A percentile compares a stretch with the other conserved stretches of the same genome.
phyloP scores from a whole-genome alignment of 352 stramenopile genomes.

The Phytophthora pisi region DNA sequence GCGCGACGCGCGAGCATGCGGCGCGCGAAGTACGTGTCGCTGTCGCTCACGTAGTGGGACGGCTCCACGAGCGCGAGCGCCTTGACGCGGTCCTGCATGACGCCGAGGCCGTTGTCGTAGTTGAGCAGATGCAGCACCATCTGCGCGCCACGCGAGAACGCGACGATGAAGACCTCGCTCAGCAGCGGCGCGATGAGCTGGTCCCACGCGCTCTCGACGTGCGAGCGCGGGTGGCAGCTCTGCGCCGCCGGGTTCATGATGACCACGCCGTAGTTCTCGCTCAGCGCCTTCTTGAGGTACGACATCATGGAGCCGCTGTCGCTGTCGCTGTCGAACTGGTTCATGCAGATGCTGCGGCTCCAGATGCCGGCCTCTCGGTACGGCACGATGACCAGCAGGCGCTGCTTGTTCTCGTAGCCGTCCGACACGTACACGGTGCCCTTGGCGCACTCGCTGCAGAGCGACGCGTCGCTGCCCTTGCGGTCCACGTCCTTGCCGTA shows the following conservation, averaged over 20 bases:
- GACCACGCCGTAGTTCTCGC: constrained; percentile 84
- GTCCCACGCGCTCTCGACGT: constrained; percentile 85
- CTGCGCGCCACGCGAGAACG: constrained; percentile 76
- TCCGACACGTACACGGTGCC: constrained; percentile 76
- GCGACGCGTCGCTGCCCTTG: constrained; percentile 35
- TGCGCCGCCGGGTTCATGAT: constrained; percentile 85
- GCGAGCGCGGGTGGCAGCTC: constrained; percentile 68
- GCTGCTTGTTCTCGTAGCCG: constrained; percentile 60
- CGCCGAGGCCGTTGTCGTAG: constrained; percentile 77
- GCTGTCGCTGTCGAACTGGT: constrained; percentile 57
- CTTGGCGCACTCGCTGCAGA: constrained; percentile 62
- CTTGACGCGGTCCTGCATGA: constrained; percentile 84
- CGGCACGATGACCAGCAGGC: constrained; percentile 83
- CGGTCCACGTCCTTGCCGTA: constrained; percentile 35
- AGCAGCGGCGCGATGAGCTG: constrained; percentile 67
- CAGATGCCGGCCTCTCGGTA: constrained; percentile 88
- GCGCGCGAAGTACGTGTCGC: constrained; percentile 79
- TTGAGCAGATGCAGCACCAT: constrained; percentile 84
- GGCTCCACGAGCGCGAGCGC: constrained; percentile 81
- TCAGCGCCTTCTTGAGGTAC: constrained; percentile 80
- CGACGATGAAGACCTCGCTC: constrained; percentile 79
- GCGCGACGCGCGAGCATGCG: constrained; percentile 71
- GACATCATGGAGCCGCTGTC: constrained; percentile 79
- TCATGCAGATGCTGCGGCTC: constrained; percentile 85
- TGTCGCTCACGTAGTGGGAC: constrained; percentile 79